Percentiles rank a stretch among this genome's conserved stretches.
These are phyloP conservation scores for Chenopodium formosanum DNA, from an alignment of 148 eudicot genomes.

Conservation along the genomic window DNA sequence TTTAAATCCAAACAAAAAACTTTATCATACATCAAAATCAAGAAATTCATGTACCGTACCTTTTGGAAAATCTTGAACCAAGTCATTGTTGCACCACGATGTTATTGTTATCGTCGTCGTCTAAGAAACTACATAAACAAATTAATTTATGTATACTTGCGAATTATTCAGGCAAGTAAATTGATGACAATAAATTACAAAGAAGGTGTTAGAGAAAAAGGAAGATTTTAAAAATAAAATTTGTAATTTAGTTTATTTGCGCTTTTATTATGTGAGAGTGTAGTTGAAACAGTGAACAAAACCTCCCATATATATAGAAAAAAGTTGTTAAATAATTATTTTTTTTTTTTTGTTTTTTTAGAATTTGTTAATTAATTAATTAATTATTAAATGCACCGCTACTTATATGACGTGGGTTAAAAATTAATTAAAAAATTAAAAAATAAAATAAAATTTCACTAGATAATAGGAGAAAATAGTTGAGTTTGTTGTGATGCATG, in stretches of 20 bases:
- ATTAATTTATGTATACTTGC: neutral
- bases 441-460: neutral
- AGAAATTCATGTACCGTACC: conserved; percentile 12
- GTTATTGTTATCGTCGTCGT: neutral
- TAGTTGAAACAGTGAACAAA: conserved; percentile 11
- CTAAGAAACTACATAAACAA: neutral
- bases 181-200: neutral
- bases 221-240: neutral
- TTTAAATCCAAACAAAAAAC: neutral
- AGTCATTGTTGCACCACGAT: conserved; percentile 5
- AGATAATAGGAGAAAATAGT: neutral
- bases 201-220: neutral
- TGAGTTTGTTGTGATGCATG: neutral
- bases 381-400: neutral
- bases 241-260: neutral
- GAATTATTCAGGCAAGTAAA: neutral
- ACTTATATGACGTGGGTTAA: neutral
- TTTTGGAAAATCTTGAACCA: conserved; percentile 14
- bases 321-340: neutral
- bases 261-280: neutral
- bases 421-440: too few relatives aligned
- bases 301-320: conserved; percentile 8
- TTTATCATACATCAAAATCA: neutral
- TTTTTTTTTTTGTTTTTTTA: too few relatives aligned
- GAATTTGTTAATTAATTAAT: too few relatives aligned